Evolutionary conservation across 1,284 basidiomycete genomes (phyloP).

Genomic region (Ustilago nuda): DNA sequence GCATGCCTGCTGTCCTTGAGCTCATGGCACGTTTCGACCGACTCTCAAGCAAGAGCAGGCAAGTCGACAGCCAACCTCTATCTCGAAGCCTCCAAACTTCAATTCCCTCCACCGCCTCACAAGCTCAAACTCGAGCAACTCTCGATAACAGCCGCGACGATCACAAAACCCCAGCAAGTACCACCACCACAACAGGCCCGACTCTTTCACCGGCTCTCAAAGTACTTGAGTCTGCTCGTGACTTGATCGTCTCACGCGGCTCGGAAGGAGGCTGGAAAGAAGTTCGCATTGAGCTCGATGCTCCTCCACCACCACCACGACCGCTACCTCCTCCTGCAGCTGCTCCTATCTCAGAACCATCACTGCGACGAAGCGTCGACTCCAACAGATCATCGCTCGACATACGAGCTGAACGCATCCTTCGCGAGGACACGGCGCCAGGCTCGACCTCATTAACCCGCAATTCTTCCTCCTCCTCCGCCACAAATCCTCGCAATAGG

Average conservation of each 20-base stretch:
- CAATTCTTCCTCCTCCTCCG: constrained; percentile 37
- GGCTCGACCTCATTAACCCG: constrained; percentile 30
- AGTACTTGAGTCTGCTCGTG: constrained; percentile 35
- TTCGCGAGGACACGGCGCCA: constrained; percentile 19
- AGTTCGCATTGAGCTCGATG: constrained; percentile 32
- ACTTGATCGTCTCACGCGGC: constrained; percentile 26
- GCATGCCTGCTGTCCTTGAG: constrained; percentile 33
- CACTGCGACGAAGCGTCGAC: neutral
- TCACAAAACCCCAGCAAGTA: neutral
- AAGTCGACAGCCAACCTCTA: neutral
- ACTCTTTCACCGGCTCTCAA: constrained; percentile 28
- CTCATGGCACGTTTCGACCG: constrained; percentile 38
- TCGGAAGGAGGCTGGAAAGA: constrained; percentile 43
- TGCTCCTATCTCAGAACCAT: neutral
- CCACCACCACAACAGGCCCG: neutral
- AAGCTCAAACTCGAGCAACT: neutral
- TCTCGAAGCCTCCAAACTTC: neutral
- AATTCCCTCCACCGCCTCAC: neutral
- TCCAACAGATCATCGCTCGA: constrained; percentile 25
- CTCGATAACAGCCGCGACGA: neutral
- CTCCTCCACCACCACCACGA: constrained; percentile 7
- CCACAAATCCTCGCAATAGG: constrained; percentile 24
- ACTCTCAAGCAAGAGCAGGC: constrained; percentile 9
- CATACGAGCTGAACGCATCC: constrained; percentile 14
- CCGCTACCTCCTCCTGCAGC: constrained; percentile 16